Evolutionary conservation across 2,329 filamentous ascomycete genomes (phyloP).

Genomic region (Coccinonectria pachysandricola): DNA sequence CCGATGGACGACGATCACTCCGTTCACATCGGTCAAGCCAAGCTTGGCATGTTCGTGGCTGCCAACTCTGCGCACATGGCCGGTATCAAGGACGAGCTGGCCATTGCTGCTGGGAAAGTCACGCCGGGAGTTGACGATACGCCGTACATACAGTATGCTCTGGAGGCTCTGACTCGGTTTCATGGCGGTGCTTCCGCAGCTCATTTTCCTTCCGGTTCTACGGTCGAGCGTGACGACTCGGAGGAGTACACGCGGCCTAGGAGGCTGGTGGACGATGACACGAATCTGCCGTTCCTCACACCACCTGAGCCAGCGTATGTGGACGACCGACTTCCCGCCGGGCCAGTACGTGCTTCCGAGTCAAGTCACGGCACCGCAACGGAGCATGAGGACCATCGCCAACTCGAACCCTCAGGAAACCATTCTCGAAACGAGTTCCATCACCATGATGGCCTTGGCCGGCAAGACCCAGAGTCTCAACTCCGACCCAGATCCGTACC

Average conservation of each 20-base stretch:
- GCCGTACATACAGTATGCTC: conserved; percentile 80
- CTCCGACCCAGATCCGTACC: conserved; percentile 28
- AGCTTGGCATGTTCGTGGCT: conserved; percentile 29
- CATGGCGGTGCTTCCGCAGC: conserved; percentile 49
- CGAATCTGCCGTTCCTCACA: conserved; percentile 11
- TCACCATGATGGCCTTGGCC: conserved; percentile 8
- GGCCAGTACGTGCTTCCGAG: conserved; percentile 7
- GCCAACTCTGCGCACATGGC: conserved; percentile 23
- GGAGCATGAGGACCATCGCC: conserved; percentile 7
- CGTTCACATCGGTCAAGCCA: conserved; percentile 29
- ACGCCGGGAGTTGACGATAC: conserved; percentile 77
- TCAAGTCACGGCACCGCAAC: conserved; percentile 12
- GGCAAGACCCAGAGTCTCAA: conserved; percentile 24
- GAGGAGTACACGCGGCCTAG: conserved; percentile 20
- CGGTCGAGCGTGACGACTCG: conserved; percentile 21
- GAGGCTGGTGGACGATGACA: conserved; percentile 10
- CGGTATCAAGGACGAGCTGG: conserved; percentile 41
- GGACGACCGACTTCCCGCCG: conserved; percentile 16
- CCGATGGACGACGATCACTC: conserved; percentile 6
- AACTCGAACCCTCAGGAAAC: conserved; percentile 7
- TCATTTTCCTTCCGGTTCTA: conserved; percentile 35
- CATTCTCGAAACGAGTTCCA: conserved; percentile 8
- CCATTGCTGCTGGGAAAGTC: conserved; percentile 39
- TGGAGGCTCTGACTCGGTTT: conserved; percentile 74
- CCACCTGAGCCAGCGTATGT: conserved; percentile 19